Evolutionary conservation across 306 rosid species (phyloP).

Genomic region (Heteromeles arbutifolia): DNA sequence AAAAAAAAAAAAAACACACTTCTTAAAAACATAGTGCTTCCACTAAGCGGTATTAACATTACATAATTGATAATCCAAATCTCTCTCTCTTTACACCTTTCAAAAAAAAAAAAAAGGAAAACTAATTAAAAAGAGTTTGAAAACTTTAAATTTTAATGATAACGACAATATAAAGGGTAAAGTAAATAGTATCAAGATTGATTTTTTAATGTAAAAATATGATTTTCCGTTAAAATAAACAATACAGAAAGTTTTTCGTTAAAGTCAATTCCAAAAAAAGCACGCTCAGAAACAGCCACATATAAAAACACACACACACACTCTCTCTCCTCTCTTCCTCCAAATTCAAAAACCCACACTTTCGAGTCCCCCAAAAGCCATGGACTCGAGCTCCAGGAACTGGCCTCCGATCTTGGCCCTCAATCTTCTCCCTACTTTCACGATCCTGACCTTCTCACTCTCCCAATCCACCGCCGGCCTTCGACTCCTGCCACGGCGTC

Average conservation of each 20-base stretch:
- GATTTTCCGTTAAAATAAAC: too few species aligned
- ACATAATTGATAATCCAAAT: neutral
- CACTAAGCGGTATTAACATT: neutral
- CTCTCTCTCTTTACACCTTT: neutral
- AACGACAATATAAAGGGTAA: too few species aligned
- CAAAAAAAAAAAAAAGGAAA: too few species aligned
- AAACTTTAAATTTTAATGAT: too few species aligned
- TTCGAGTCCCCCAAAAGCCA: neutral
- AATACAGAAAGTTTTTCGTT: too few species aligned
- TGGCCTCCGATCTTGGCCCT: conserved; percentile 14
- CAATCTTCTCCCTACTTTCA: neutral
- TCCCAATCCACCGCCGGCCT: conserved; percentile 28
- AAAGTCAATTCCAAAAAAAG: neutral
- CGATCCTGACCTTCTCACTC: conserved; percentile 17
- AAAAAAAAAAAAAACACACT: too few species aligned
- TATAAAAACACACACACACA: neutral
- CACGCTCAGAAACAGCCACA: neutral
- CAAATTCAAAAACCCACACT: conserved; percentile 11
- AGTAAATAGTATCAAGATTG: too few species aligned
- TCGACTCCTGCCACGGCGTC: conserved; percentile 58
- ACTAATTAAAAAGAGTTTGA: too few species aligned
- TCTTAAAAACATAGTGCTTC: too few species aligned
- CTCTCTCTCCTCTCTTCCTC: neutral
- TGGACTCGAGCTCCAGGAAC: conserved; percentile 11
- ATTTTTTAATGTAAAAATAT: too few species aligned